These are phyloP conservation scores for Calonectria pseudoreteaudii DNA, from an alignment of 2,329 filamentous ascomycete genomes.

Conservation along the genomic window DNA sequence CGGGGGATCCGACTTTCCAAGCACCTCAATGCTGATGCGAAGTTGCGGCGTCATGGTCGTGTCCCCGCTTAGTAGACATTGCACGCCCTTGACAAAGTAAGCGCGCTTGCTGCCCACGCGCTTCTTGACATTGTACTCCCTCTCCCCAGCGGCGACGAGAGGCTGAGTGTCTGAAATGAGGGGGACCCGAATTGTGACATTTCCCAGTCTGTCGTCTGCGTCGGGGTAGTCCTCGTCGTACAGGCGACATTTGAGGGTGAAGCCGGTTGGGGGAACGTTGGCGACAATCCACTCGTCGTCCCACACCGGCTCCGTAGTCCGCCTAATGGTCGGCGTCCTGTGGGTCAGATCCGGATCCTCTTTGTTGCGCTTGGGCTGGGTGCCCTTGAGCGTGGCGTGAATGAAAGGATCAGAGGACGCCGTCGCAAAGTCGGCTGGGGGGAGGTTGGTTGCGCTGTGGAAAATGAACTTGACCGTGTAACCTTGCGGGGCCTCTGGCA, in stretches of 20 bases:
- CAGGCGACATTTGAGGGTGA: conserved; percentile 85
- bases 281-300: conserved; percentile 88
- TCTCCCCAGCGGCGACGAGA: conserved; percentile 70
- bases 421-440: conserved; percentile 82
- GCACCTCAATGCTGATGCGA: conserved; percentile 79
- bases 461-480: conserved; percentile 90
- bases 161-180: conserved; percentile 73
- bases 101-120: conserved; percentile 88
- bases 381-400: conserved; percentile 78
- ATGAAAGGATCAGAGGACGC: conserved; percentile 88
- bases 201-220: conserved; percentile 88
- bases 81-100: conserved; percentile 78
- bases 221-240: conserved; percentile 93
- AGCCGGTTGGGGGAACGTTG: conserved; percentile 84
- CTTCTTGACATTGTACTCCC: conserved; percentile 81
- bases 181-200: conserved; percentile 78
- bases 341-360: conserved; percentile 82
- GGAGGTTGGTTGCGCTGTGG: conserved; percentile 83
- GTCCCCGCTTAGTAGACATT: conserved; percentile 70
- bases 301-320: conserved; percentile 82
- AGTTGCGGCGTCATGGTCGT: conserved; percentile 75
- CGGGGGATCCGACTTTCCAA: conserved; percentile 79
- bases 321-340: conserved; percentile 81
- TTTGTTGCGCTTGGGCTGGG: conserved; percentile 81
- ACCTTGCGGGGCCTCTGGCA: conserved; percentile 79